Evolutionary conservation across 441 rosid species (phyloP).

Genomic region (Kokia cookei): DNA sequence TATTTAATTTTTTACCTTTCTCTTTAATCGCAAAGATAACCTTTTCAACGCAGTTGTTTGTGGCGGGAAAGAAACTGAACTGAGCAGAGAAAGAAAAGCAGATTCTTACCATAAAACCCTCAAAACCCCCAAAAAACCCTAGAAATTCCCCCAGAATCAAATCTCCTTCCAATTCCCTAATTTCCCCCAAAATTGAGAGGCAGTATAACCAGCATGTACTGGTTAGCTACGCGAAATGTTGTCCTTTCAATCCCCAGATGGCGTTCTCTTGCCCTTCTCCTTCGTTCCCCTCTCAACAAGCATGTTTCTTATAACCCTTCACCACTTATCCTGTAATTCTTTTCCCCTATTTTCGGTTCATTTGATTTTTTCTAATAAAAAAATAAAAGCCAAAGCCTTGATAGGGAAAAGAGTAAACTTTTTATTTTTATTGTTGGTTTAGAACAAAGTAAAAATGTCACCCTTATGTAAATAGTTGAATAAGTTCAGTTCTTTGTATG

Average conservation of each 20-base stretch:
- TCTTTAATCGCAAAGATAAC: too few species aligned
- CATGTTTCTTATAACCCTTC: constrained; percentile 34
- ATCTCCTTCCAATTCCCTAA: not conserved
- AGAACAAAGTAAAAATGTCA: not conserved
- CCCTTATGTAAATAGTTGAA: not conserved
- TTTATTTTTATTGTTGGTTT: not conserved
- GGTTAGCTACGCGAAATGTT: constrained; percentile 66
- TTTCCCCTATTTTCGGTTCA: not conserved
- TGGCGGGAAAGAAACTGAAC: not conserved
- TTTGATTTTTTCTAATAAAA: not conserved
- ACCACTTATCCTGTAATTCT: constrained; percentile 34
- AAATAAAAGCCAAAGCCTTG: not conserved
- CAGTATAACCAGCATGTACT: constrained; percentile 37
- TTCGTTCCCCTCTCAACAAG: constrained; percentile 36
- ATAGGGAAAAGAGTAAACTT: not conserved
- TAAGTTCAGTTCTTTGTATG: not conserved
- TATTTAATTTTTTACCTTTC: too few species aligned
- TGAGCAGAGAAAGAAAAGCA: not conserved
- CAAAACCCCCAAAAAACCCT: not conserved
- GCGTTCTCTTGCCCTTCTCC: constrained; percentile 50
- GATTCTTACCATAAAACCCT: not conserved
- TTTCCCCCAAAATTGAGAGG: not conserved
- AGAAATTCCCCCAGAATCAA: not conserved
- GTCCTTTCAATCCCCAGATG: constrained; percentile 56
- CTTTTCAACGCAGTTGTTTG: not conserved